Evolutionary conservation across 768 basidiomycete species (phyloP).

Genomic region (Chalciporus sphaerocephalus): DNA sequence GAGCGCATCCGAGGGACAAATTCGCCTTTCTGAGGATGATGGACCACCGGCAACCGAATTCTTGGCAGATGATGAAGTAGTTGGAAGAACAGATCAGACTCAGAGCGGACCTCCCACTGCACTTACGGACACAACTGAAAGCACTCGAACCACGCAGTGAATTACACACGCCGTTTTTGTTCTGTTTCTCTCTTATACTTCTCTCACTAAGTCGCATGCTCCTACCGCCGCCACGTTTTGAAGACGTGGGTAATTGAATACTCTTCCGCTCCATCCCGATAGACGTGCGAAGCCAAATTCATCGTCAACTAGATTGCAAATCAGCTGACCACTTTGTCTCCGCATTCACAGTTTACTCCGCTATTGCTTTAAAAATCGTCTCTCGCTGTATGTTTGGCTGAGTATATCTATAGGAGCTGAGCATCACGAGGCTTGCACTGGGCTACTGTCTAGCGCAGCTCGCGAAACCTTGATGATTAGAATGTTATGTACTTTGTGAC

Average conservation of each 20-base stretch:
- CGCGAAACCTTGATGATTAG: too few relatives aligned
- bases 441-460: not conserved
- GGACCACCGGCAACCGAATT: slow-evolving; percentile 69
- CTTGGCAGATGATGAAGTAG: slow-evolving; percentile 49
- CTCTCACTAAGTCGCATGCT: not conserved
- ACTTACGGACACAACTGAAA: slow-evolving; percentile 8
- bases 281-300: slow-evolving; percentile 1
- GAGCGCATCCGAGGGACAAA: slow-evolving; percentile 48
- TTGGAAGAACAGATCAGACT: slow-evolving; percentile 36
- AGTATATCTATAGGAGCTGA: not conserved
- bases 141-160: slow-evolving; percentile 2
- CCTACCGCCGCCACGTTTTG: too few relatives aligned
- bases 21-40: slow-evolving; percentile 67
- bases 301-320: not conserved
- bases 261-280: not conserved
- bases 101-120: slow-evolving; percentile 23
- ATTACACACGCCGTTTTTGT: not conserved
- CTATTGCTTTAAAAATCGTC: not conserved
- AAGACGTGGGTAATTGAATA: too few relatives aligned
- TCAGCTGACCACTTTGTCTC: not conserved
- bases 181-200: not conserved
- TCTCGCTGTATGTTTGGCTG: not conserved
- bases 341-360: not conserved
- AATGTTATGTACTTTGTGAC: too few relatives aligned
- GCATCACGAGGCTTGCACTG: not conserved